Evolutionary conservation across 2,329 filamentous ascomycete genomes (phyloP).

Genomic region (Colletotrichum camelliae): DNA sequence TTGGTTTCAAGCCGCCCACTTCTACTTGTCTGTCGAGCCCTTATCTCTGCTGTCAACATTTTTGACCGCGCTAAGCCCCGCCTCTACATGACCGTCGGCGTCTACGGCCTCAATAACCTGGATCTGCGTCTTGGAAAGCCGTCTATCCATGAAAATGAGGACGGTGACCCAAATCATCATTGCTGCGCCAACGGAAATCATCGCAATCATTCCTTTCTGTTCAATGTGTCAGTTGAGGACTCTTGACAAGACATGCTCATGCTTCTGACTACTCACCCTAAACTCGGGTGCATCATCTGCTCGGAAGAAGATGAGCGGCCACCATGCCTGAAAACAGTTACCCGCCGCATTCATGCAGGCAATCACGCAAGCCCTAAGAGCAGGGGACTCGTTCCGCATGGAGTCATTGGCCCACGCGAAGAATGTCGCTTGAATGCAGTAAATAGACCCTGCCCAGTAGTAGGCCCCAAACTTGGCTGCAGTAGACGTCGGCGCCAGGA

Average conservation of each 20-base stretch:
- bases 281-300: neutral
- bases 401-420: constrained; percentile 4
- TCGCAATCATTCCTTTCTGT: neutral
- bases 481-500: neutral
- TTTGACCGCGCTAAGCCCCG: neutral
- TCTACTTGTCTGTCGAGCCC: neutral
- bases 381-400: neutral
- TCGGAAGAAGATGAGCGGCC: neutral
- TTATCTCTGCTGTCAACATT: neutral
- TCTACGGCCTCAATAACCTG: neutral
- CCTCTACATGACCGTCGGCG: neutral
- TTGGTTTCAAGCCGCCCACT: neutral
- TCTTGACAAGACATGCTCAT: neutral
- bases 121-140: neutral
- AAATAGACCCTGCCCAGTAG: neutral
- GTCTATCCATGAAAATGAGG: neutral
- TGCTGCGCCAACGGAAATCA: neutral
- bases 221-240: neutral
- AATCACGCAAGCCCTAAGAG: neutral
- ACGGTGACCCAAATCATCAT: neutral
- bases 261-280: neutral
- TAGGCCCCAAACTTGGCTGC: neutral
- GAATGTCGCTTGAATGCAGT: neutral
- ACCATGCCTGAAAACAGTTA: constrained; percentile 1
- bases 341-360: constrained; percentile 7